phyloP scores from a whole-genome alignment of 2,329 filamentous ascomycete species.

The Fusarium circinatum region DNA sequence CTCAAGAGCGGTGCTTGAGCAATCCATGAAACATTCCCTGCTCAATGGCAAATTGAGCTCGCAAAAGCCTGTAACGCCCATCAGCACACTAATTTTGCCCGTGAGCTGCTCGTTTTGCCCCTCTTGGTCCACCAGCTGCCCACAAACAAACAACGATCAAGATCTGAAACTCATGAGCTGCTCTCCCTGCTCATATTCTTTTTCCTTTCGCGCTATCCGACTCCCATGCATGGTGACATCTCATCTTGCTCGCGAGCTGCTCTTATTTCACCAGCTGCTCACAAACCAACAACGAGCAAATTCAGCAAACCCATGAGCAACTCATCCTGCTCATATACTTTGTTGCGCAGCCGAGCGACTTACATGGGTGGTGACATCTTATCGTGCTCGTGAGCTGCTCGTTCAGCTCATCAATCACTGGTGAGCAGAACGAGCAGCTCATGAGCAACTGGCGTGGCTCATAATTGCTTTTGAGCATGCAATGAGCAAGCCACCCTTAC shows the following conservation, averaged over 20 bases:
- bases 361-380: accelerated
- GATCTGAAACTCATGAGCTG: too few species aligned
- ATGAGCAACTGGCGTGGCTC: background rate
- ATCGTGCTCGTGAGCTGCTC: background rate
- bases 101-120: background rate
- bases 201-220: background rate
- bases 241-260: too few species aligned
- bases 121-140: too few species aligned
- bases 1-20: background rate
- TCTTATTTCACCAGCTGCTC: background rate
- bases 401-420: accelerated
- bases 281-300: background rate
- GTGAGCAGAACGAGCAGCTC: background rate
- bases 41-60: background rate
- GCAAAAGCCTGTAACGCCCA: accelerated
- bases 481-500: background rate
- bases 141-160: background rate
- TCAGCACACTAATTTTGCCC: too few species aligned
- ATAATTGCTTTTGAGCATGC: background rate
- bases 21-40: accelerated
- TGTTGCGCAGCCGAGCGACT: background rate
- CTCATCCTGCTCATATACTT: background rate
- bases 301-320: background rate
- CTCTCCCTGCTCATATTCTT: background rate
- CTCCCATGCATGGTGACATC: accelerated